Conservation (phyloP, 73 alveolate species). For the Paramecium octaurelia region DNA sequence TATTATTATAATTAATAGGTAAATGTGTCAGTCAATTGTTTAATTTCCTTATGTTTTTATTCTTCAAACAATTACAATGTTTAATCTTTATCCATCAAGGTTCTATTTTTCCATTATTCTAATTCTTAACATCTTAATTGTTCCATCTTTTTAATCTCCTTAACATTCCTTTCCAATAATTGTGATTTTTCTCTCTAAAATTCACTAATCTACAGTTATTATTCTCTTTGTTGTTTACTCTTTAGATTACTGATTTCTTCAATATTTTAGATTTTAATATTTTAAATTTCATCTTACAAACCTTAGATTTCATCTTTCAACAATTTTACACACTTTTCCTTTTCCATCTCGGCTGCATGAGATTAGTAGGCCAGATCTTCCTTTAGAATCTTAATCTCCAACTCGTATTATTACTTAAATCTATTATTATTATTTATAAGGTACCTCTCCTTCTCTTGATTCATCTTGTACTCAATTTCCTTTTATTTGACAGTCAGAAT, state of each 20-base stretch:
- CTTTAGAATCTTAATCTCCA: constrained; percentile 30
- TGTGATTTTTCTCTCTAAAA: neutral
- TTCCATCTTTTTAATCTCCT: constrained; percentile 16
- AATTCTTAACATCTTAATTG: neutral
- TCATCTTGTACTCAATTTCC: constrained; percentile 6
- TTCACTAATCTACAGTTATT: neutral
- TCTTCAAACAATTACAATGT: neutral
- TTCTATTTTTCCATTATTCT: constrained; percentile 22
- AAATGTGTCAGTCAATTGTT: neutral
- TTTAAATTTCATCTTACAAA: neutral
- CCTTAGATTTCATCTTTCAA: neutral
- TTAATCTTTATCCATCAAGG: constrained; percentile 28
- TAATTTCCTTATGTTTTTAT: neutral
- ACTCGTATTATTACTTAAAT: constrained; percentile 1
- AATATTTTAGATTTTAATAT: neutral
- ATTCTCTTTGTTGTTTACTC: constrained; percentile 6
- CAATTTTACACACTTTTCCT: neutral
- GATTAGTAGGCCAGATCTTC: constrained; percentile 26
- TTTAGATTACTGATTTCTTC: neutral
- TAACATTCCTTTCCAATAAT: neutral
- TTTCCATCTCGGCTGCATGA: constrained; percentile 14
- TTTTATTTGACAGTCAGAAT: neutral
- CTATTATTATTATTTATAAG: neutral
- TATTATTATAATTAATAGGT: neutral
- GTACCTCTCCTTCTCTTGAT: constrained; percentile 21